Base-by-base conservation (phyloP, 2,329 filamentous ascomycete species). In the Aspergillus sp. region DNA sequence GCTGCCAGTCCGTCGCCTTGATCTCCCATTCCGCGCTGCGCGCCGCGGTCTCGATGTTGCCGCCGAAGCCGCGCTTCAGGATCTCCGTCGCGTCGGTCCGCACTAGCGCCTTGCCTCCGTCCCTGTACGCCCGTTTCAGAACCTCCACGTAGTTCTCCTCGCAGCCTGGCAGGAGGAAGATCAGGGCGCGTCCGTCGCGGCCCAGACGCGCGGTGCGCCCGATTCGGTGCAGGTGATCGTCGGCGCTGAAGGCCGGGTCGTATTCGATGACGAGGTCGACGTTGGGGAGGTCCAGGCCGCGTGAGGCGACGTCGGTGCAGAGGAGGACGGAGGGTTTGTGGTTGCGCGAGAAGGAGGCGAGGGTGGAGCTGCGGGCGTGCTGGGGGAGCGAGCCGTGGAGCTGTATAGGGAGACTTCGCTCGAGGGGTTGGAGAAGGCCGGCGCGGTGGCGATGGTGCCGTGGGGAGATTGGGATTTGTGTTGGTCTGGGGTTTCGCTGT, bases 201-300 rank as follows among this genome's bases (percentile, higher is more conserved):
- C 91, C 91, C 1, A 93, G 85, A 68, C 91, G 84, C 3, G 91
- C 91, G 8, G 91, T 98, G 57, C 91, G 82, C 34, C 91, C 91
- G 34, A 96, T 85, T 35, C 91, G 81, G 63, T 98, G 91, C 5
- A 95, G 73, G 57, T 98, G 91, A 57, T 98, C 91, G 39, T 88
- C 83, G 15, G 86, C 79, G 53, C 82, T 86, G 61, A 96, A 96
- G 2, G 91, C 85, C 0, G 91, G 88, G 53, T 98, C 91, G 55
- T 94, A 96, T 58, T 98, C 91, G 35, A 98, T 75, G 30, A 98
- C 86, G 13, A 95, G 71, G 56, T 98, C 91, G 32, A 98, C 85
- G 31, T 91, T 89, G 1, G 89, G 89, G 11, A 98, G 75, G 67
- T 98, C 91, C 26, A 98, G 78, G 65, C 91, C 91, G 53, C 91